Percentiles rank a stretch among this genome's conserved stretches.
phyloP scores from a whole-genome alignment of 1,284 basidiomycete species.

The Apiotrichum gamsii region DNA sequence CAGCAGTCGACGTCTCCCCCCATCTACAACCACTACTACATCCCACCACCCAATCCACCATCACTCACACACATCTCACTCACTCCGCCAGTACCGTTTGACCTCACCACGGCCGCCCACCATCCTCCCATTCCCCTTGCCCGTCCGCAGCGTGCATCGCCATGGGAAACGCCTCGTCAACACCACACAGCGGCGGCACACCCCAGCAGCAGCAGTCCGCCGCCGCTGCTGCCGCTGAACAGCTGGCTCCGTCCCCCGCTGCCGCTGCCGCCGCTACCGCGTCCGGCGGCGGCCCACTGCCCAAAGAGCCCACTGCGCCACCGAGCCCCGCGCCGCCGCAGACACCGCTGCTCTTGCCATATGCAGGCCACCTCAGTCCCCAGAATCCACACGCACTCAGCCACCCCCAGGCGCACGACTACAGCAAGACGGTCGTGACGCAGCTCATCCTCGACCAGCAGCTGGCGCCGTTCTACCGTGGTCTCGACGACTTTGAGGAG shows the following conservation, averaged over 20 bases:
- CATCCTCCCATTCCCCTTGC: background rate
- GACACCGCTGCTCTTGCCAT: slow-evolving; percentile 55
- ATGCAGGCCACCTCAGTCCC: slow-evolving; percentile 68
- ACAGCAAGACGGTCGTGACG: slow-evolving; percentile 79
- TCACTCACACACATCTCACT: too few relatives aligned
- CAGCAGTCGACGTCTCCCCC: too few relatives aligned
- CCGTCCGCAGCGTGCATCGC: too few relatives aligned
- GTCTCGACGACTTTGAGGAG: slow-evolving; percentile 85
- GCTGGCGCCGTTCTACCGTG: slow-evolving; percentile 92
- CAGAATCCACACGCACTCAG: slow-evolving; percentile 81
- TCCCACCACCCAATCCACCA: too few relatives aligned
- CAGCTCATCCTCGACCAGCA: slow-evolving; percentile 79
- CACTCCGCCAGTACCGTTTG: background rate
- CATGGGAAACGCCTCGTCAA: slow-evolving; percentile 39
- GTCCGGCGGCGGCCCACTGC: background rate
- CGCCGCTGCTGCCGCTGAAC: slow-evolving; percentile 4
- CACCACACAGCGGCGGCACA: slow-evolving; percentile 4
- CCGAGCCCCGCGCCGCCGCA: slow-evolving; percentile 53
- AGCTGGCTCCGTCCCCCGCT: too few relatives aligned
- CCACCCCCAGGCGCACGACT: slow-evolving; percentile 60
- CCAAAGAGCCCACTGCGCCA: slow-evolving; percentile 21
- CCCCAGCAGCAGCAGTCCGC: background rate
- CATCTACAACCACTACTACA: too few relatives aligned
- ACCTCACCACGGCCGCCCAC: background rate
- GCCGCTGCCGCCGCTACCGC: slow-evolving; percentile 3